Evolutionary conservation across 2,329 filamentous ascomycete species (phyloP).

Genomic region (Penicillium capsulatum): DNA sequence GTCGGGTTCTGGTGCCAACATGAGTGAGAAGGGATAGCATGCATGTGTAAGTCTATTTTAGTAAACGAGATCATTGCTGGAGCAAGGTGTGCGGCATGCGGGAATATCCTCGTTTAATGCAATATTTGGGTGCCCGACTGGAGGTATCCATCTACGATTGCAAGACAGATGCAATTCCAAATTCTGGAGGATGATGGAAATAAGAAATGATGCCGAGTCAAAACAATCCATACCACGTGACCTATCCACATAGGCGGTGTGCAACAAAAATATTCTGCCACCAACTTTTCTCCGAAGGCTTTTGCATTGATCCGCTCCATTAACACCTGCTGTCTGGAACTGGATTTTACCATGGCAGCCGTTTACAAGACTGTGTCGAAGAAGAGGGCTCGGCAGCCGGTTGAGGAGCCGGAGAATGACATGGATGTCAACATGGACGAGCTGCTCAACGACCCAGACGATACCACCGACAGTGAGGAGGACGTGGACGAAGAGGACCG

Average conservation of each 20-base stretch:
- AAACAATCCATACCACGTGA: too few species aligned
- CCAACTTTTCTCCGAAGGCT: slow-evolving; percentile 29
- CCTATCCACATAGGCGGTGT: slow-evolving; percentile 24
- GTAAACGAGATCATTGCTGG: background rate
- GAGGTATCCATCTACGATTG: too few species aligned
- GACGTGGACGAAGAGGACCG: slow-evolving; percentile 30
- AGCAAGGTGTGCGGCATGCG: too few species aligned
- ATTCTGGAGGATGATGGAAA: too few species aligned
- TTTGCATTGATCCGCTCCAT: slow-evolving; percentile 11
- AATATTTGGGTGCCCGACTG: too few species aligned
- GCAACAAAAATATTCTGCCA: slow-evolving; percentile 37
- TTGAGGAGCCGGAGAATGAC: slow-evolving; percentile 48
- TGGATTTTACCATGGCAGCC: slow-evolving; percentile 55
- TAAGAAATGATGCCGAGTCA: too few species aligned
- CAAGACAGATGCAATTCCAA: too few species aligned
- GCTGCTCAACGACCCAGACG: slow-evolving; percentile 34
- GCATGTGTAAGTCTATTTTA: too few species aligned
- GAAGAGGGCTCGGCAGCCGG: slow-evolving; percentile 43
- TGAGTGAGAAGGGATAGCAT: too few species aligned
- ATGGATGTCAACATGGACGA: slow-evolving; percentile 38
- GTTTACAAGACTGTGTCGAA: slow-evolving; percentile 73
- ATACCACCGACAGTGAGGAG: slow-evolving; percentile 39
- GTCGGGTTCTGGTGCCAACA: slow-evolving; percentile 14
- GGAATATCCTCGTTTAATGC: too few species aligned
- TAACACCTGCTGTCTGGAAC: slow-evolving; percentile 10